phyloP scores from a whole-genome alignment of 208 protist species.

The Kentomonas sorsogonicus region DNA sequence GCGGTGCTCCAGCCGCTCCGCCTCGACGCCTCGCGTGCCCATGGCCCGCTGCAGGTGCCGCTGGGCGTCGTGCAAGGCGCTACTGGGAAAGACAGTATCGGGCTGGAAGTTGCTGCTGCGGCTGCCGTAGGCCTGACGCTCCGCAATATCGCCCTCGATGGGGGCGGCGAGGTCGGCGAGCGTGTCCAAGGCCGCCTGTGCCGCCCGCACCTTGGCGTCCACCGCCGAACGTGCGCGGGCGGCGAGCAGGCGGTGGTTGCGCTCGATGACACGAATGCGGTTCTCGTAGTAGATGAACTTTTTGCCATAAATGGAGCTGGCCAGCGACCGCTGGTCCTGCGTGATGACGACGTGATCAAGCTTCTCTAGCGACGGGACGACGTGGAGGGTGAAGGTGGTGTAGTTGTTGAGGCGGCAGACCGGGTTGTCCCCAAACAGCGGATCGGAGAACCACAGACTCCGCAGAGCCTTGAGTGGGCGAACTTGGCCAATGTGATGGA shows the following conservation, averaged over 20 bases:
- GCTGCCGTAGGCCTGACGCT: slow-evolving; percentile 26
- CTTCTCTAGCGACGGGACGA: slow-evolving; percentile 51
- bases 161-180: slow-evolving; percentile 26
- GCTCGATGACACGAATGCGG: slow-evolving; percentile 85
- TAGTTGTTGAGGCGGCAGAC: slow-evolving; percentile 93
- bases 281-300: slow-evolving; percentile 95
- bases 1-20: slow-evolving; percentile 33
- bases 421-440: slow-evolving; percentile 90
- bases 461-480: slow-evolving; percentile 55
- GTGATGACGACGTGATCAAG: slow-evolving; percentile 81
- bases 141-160: slow-evolving; percentile 26
- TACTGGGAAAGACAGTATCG: slow-evolving; percentile 9
- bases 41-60: slow-evolving; percentile 43
- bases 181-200: slow-evolving; percentile 18
- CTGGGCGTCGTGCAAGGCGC: slow-evolving; percentile 19
- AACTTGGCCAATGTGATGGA: slow-evolving; percentile 85
- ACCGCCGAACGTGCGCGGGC: slow-evolving; percentile 18
- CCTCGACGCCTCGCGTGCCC: slow-evolving; percentile 55
- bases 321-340: slow-evolving; percentile 69
- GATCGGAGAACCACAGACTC: slow-evolving; percentile 76
- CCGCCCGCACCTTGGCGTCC: slow-evolving; percentile 14
- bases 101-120: slow-evolving; percentile 11
- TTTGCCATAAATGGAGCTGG: slow-evolving; percentile 86
- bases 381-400: slow-evolving; percentile 83
- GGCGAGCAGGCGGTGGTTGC: slow-evolving; percentile 66